phyloP scores from a whole-genome alignment of 345 rosid genomes.

The Microcos paniculata region DNA sequence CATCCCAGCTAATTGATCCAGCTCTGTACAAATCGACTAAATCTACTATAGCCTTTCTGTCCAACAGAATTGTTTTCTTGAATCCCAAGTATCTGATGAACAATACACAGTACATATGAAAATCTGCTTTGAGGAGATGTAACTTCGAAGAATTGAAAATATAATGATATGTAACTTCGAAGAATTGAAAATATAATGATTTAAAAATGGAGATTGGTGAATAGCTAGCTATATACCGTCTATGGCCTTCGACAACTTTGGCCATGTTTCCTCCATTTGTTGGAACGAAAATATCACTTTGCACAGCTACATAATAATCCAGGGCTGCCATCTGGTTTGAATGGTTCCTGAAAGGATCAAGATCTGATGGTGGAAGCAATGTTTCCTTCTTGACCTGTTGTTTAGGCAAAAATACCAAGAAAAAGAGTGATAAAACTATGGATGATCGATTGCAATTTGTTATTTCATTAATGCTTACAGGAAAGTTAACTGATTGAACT shows the following conservation, averaged over 20 bases:
- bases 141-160: too few species aligned
- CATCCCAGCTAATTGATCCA: constrained; percentile 47
- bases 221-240: constrained; percentile 16
- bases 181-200: not conserved
- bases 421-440: too few species aligned
- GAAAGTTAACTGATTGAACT: constrained; percentile 3
- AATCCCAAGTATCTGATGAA: constrained; percentile 40
- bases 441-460: too few species aligned
- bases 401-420: not conserved
- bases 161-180: too few species aligned
- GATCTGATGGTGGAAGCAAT: constrained; percentile 37
- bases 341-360: constrained; percentile 39
- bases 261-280: constrained; percentile 57
- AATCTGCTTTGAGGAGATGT: too few species aligned
- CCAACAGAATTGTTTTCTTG: constrained; percentile 42
- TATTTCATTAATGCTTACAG: not conserved
- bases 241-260: constrained; percentile 47
- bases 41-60: constrained; percentile 38
- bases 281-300: constrained; percentile 47
- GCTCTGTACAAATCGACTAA: constrained; percentile 36
- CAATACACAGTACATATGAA: not conserved
- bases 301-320: constrained; percentile 48
- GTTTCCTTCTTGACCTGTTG: constrained; percentile 40
- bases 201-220: not conserved
- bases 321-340: constrained; percentile 51